phyloP scores from a whole-genome alignment of 1,284 basidiomycete species.

The Ceratobasidium sp. region DNA sequence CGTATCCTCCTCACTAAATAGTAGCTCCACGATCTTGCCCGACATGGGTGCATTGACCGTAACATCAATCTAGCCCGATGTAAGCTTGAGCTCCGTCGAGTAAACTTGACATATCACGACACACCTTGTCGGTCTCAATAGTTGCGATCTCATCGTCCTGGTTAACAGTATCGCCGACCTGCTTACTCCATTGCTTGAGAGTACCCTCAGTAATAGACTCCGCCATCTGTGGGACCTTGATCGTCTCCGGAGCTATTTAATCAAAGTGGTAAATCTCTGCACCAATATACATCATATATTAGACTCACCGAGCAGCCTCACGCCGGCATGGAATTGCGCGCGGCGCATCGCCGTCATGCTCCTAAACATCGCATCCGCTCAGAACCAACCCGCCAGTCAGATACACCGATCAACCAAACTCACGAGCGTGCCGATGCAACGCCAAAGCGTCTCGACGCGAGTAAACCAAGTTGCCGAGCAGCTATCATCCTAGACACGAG shows the following conservation, averaged over 20 bases:
- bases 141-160: constrained; percentile 97
- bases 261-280: constrained; percentile 19
- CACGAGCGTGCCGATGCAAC: constrained; percentile 10
- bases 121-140: constrained; percentile 98
- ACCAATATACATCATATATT: background rate
- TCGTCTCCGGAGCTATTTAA: constrained; percentile 66
- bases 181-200: constrained; percentile 94
- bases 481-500: background rate
- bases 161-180: constrained; percentile 90
- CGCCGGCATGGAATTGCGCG: constrained; percentile 25
- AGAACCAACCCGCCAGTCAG: background rate
- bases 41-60: constrained; percentile 93
- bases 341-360: constrained; percentile 28
- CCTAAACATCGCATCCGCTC: constrained; percentile 22
- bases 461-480: constrained; percentile 29
- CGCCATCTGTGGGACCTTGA: constrained; percentile 99
- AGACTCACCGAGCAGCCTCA: constrained; percentile 23
- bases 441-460: constrained; percentile 18
- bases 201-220: constrained; percentile 99
- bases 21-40: constrained; percentile 87
- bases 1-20: constrained; percentile 93
- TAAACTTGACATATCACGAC: background rate
- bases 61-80: constrained; percentile 83
- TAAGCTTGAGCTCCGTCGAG: background rate
- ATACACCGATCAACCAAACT: background rate